Base-by-base conservation (phyloP, 805 yeast genomes). In the Ogataea nakhonphanomensis region DNA sequence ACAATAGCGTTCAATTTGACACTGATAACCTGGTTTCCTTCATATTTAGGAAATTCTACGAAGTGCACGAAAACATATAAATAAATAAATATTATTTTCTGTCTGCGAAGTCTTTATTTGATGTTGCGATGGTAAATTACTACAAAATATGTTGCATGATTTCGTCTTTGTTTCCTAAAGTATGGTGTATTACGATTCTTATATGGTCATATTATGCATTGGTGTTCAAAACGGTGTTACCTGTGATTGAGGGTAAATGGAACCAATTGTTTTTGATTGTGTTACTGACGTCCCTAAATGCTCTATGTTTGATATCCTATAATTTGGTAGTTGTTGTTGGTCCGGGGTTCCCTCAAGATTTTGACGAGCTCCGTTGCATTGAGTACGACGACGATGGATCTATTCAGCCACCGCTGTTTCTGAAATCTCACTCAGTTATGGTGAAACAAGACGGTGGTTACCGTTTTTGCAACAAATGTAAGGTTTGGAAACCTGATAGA, bases 11-110 rank as follows among this genome's bases (percentile, higher is more conserved):
- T 6, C 67, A 69, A 15, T 78, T 90, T 49, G 80, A 83, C 57
- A 80, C 95, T 4, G 75, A 81, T 43, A 70, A 78, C 38, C 65
- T 88, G 51, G 70, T 84, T 14, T 76, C 78, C 11, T 77, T 90
- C 45, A 76, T 90, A 15, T 81, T 88, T 61, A 73, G 73, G 49
- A 83, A 84, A 61, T 89, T 89, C 58, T 85, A 84, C 54, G 84
- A 82, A 43, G 52, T 46, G 20, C 46, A 46, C 26, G 43, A 37
- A 8, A 30, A 12, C 23, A 17, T 20, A 21, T 20, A 34, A 30
- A 30, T 15, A 34, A 25, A 35, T 24, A 14, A 12, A 30, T 34
- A 41, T 5, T 5, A 17, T 17, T 17, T 17, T 17, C 20, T 17
- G 20, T 17, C 20, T 17, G 20, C 20, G 20, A 17, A 17, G 20